These are phyloP conservation scores for Fusarium staphyleae DNA, from an alignment of 2,329 filamentous ascomycete species.

Conservation along the genomic window DNA sequence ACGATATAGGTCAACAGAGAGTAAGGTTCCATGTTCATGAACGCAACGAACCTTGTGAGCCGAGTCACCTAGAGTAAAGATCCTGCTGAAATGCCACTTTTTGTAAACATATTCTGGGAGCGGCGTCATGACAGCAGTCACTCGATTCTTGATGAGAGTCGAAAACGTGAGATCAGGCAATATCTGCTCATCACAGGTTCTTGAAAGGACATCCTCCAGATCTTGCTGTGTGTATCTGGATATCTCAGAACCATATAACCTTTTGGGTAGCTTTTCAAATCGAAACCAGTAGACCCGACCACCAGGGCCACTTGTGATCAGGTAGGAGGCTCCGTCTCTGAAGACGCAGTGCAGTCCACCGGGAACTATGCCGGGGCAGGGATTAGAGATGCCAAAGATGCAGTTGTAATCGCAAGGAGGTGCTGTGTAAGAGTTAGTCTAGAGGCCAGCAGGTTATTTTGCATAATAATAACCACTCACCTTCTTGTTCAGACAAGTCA, in stretches of 20 bases:
- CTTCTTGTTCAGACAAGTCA: not conserved
- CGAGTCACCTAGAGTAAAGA: slow-evolving; percentile 51
- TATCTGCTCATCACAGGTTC: not conserved
- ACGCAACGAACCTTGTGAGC: slow-evolving; percentile 54
- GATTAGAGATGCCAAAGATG: slow-evolving; percentile 20
- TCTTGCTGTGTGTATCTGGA: slow-evolving; percentile 8
- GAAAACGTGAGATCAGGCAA: slow-evolving; percentile 4
- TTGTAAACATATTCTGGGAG: slow-evolving; percentile 49
- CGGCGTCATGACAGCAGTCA: slow-evolving; percentile 43
- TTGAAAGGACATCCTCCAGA: not conserved
- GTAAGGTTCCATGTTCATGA: no score
- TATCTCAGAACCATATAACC: slow-evolving; percentile 8
- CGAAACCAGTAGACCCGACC: slow-evolving; percentile 52
- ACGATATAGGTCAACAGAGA: not conserved
- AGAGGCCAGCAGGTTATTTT: not conserved
- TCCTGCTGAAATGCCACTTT: slow-evolving; percentile 49
- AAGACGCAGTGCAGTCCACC: slow-evolving; percentile 4
- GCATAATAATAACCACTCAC: not conserved
- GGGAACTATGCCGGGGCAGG: not conserved
- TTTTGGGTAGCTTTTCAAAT: slow-evolving; percentile 5
- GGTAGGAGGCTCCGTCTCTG: not conserved
- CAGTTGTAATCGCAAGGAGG: slow-evolving; percentile 9
- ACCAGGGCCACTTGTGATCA: slow-evolving; percentile 3
- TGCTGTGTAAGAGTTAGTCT: not conserved
- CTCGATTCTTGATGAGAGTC: slow-evolving; percentile 16